Conservation (phyloP, 1,284 basidiomycete species). For the Gymnopus androsaceus region DNA sequence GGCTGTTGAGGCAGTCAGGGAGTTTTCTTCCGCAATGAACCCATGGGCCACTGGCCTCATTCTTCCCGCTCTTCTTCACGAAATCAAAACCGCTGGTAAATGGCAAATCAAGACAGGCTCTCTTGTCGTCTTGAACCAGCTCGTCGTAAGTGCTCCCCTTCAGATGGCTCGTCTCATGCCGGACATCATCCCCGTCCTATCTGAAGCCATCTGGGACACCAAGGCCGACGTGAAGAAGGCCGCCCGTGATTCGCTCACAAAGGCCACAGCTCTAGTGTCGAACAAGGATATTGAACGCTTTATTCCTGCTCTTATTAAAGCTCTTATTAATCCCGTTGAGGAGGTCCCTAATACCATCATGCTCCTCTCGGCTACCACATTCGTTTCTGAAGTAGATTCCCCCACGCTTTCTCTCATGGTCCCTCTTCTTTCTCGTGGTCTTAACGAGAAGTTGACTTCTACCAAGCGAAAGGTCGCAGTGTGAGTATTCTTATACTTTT, state of each 20-base stretch:
- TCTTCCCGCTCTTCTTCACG: constrained; percentile 89
- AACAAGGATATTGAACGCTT: constrained; percentile 99
- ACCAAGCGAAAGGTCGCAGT: constrained; percentile 97
- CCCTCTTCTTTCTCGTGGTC: constrained; percentile 94
- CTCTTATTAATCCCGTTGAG: constrained; percentile 98
- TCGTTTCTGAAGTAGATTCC: constrained; percentile 99
- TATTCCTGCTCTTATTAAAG: constrained; percentile 97
- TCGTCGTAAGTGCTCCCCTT: constrained; percentile 81
- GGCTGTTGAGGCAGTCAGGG: constrained; percentile 83
- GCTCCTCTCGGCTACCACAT: constrained; percentile 98
- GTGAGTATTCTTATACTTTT: constrained; percentile 44
- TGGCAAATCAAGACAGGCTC: constrained; percentile 98
- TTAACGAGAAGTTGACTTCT: constrained; percentile 91
- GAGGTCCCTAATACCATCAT: constrained; percentile 96
- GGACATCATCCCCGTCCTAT: constrained; percentile 93
- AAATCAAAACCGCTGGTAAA: constrained; percentile 96
- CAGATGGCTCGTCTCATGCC: constrained; percentile 94
- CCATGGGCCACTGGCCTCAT: constrained; percentile 87
- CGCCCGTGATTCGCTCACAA: constrained; percentile 91
- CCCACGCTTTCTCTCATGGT: constrained; percentile 99
- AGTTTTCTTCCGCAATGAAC: constrained; percentile 83
- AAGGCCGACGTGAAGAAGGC: constrained; percentile 99
- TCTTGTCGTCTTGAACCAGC: constrained; percentile 85
- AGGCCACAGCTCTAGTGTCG: constrained; percentile 90
- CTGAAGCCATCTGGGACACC: constrained; percentile 99